Base-by-base conservation (phyloP, 2,329 filamentous ascomycete species). In the Acrodontium crateriforme region DNA sequence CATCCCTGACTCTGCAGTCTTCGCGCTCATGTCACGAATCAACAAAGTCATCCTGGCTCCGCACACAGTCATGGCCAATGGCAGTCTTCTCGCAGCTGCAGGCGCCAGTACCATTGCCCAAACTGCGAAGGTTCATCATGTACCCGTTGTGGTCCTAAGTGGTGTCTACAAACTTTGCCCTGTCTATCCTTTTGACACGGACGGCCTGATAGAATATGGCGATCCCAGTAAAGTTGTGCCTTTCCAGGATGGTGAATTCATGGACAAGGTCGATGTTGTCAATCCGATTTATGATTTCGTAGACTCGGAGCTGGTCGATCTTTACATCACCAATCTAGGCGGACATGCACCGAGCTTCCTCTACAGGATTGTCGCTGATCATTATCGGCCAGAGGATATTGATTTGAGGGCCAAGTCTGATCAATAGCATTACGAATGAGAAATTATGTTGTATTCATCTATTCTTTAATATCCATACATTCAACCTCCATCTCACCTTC, bases 101-200 rank as follows among this genome's bases (percentile, higher is more conserved):
- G 89, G 89, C n/a, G 79, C 81, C 7, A 74, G 73, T 12, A 73
- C 80, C 21, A 79, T 95, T 39, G 83, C 85, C 4, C 75, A 78
- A 36, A 84, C 85, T 6, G 89, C 89, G 9, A 78, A 78, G 49
- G 74, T 78, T 40, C 78, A 85, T 45, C 73, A 77, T 39, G 82
- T 78, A 14, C 79, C 84, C 0, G 85, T 98, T 11, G 75, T 95
- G 14, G 82, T 91, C 3, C 70, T 98, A 23, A 80, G 78, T 28
- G 87, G 84, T 17, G 77, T 95, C 12, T 95, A 94, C 63, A 92
- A 92, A 57, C 70, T 98, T 30, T 91, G 82, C 42, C 85, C 89
- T 0, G 75, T 91, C 34, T 87, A 84, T 45, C 79, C 84, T 1
- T 85, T 84, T 45, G 75, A 89, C 45, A 75, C 79, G 29, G 78